Percentiles rank a stretch among this genome's conserved stretches.
phyloP scores from a whole-genome alignment of 306 rosid species.

The Elaeagnus macrophylla region DNA sequence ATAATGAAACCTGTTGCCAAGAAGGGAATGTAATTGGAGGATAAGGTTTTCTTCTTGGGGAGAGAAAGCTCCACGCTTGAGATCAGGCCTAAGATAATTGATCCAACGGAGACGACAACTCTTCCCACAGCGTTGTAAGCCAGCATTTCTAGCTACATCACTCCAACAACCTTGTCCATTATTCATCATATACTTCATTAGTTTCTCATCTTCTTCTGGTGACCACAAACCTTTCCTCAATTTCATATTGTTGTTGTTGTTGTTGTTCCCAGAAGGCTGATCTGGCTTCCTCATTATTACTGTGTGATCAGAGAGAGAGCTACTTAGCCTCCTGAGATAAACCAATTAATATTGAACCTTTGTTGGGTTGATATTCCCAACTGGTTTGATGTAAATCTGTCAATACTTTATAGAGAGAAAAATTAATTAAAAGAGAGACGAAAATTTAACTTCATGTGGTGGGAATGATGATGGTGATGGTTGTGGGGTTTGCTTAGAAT shows the following conservation, averaged over 20 bases:
- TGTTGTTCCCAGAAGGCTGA: slow-evolving; percentile 12
- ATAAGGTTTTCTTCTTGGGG: slow-evolving; percentile 79
- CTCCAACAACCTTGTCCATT: slow-evolving; percentile 93
- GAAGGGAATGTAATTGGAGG: slow-evolving; percentile 77
- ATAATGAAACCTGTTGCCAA: slow-evolving; percentile 67
- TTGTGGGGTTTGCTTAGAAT: slow-evolving; percentile 95
- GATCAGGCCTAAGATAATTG: slow-evolving; percentile 88
- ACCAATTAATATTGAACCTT: background rate
- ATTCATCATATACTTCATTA: slow-evolving; percentile 64
- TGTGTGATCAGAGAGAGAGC: background rate
- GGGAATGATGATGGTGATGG: slow-evolving; percentile 69
- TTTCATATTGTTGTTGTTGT: slow-evolving; percentile 21
- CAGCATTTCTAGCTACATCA: slow-evolving; percentile 87
- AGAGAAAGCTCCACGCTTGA: slow-evolving; percentile 81
- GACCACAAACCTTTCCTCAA: slow-evolving; percentile 91
- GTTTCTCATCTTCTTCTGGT: slow-evolving; percentile 87
- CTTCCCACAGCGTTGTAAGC: slow-evolving; percentile 82
- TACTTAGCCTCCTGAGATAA: background rate
- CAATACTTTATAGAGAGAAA: slow-evolving; percentile 36
- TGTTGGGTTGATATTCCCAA: slow-evolving; percentile 28
- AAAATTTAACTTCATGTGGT: slow-evolving; percentile 52
- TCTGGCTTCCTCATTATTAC: slow-evolving; percentile 79
- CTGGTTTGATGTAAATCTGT: slow-evolving; percentile 41
- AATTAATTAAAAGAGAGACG: background rate
- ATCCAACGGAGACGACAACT: slow-evolving; percentile 92